Base-by-base conservation (phyloP, 1,284 basidiomycete genomes). In the Vanrija pseudolonga region DNA sequence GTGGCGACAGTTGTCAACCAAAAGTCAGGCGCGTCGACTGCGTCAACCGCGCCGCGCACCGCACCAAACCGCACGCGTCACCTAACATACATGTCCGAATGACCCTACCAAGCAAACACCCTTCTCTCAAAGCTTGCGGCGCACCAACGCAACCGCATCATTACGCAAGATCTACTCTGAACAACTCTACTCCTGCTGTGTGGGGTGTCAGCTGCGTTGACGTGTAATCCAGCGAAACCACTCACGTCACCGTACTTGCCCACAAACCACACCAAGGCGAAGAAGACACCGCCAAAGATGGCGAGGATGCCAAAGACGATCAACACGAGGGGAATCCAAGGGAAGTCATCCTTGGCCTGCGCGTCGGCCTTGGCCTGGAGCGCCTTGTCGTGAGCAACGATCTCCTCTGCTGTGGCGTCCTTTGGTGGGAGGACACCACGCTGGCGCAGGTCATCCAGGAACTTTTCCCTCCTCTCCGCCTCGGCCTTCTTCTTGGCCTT, bases 381-480 rank as follows among this genome's bases (percentile, higher is more conserved):
- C 0, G 32, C 19, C 43, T 49, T 36, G 44, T 38, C 40, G 22
- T 59, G 36, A 6, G 50, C 44, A 36, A 47, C 45, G 19, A 39
- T 51, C 26, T 57, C 52, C 38, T 61, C 57, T 23, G 62, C 44
- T 8, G 50, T 40, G 6, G 42, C 40, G 28, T 28, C 44, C 32
- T 54, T 47, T 37, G 57, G 51, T 49, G 59, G 61, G 57, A 65
- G 53, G 40, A 65, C 50, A 19, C 63, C 63, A n/a, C 55, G 53
- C 11, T 26, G 44, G 22, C 50, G 51, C 44, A 61, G 51, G 54
- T 59, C 53, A 26, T 65, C 66, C 51, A 74, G 61, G 47, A 67
- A 62, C 45, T 63, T 61, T 17, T 68, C 66, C n/a, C 64, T 50
- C 40, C 60, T 59, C 32, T 62, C 65, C 3, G 48, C 45, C 22